Percentiles rank a stretch among this genome's conserved stretches.
Conservation (phyloP, 31 red algal genomes). For the Bonnemaisonia californica region DNA sequence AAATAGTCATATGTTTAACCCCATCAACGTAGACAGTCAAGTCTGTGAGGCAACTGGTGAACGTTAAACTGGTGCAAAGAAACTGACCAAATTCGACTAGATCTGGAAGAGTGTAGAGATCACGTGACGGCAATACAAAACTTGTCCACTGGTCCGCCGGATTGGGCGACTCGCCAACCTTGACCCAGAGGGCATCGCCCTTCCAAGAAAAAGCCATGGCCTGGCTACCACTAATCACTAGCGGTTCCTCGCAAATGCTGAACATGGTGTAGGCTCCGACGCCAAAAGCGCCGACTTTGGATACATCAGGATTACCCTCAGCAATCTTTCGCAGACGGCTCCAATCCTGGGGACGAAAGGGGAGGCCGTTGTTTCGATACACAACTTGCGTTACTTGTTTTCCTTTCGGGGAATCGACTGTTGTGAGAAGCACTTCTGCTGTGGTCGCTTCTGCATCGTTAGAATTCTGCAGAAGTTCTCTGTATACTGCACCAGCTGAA, state of each 20-base stretch:
- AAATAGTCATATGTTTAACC: conserved; percentile 23
- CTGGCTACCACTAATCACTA: conserved; percentile 46
- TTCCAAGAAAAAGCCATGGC: conserved; percentile 75
- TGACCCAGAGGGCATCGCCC: conserved; percentile 68
- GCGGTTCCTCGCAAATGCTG: conserved; percentile 74
- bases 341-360: conserved; percentile 72
- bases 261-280: conserved; percentile 88
- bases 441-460: conserved; percentile 70
- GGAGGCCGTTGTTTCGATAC: conserved; percentile 73
- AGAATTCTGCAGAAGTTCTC: conserved; percentile 83
- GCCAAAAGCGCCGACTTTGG: conserved; percentile 77
- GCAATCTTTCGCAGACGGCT: conserved; percentile 70
- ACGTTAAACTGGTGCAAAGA: conserved; percentile 66
- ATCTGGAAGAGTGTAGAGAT: conserved; percentile 60
- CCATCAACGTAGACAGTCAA: conserved; percentile 59
- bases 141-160: conserved; percentile 45
- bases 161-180: conserved; percentile 22
- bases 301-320: conserved; percentile 81
- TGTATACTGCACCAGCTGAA: conserved; percentile 55
- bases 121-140: conserved; percentile 73
- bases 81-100: conserved; percentile 65
- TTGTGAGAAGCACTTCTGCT: conserved; percentile 62
- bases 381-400: conserved; percentile 50
- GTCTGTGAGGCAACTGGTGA: conserved; percentile 49
- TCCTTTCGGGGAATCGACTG: conserved; percentile 15